A percentile compares a stretch with the other conserved stretches of the same genome.
Evolutionary conservation across 225 moss, liverwort and hornwort species (phyloP).

Genomic region (Antitrichia curtipendula): DNA sequence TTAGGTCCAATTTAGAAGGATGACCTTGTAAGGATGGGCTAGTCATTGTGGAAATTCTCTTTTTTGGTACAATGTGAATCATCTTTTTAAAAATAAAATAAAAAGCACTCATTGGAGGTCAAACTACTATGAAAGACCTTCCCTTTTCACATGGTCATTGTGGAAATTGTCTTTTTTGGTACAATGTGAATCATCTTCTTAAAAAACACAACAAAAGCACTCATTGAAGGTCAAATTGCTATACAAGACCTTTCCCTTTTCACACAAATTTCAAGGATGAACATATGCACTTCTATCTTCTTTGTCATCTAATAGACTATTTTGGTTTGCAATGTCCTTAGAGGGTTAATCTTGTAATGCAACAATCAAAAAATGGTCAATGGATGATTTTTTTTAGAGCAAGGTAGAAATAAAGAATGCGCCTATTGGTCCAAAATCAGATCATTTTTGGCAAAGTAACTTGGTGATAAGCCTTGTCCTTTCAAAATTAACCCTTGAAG

Average conservation of each 20-base stretch:
- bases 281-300: background rate
- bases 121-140: too few relatives aligned
- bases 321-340: rapidly evolving
- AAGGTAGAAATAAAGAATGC: background rate
- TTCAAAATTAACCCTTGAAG: too few relatives aligned
- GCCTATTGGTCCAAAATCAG: rapidly evolving
- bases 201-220: too few relatives aligned
- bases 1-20: background rate
- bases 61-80: background rate
- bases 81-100: background rate
- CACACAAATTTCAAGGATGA: background rate
- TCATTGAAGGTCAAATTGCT: background rate
- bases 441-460: background rate
- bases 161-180: too few relatives aligned
- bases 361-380: background rate
- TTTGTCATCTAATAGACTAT: rapidly evolving
- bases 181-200: too few relatives aligned
- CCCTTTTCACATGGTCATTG: too few relatives aligned
- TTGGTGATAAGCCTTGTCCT: too few relatives aligned
- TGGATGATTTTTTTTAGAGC: background rate
- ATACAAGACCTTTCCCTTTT: too few relatives aligned
- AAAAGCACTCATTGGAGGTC: background rate
- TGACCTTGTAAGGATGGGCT: too few relatives aligned
- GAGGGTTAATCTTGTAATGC: rapidly evolving
- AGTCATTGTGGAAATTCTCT: too few relatives aligned